Base-by-base conservation (phyloP, 23 red algal genomes). In the Gracilaria caudata region DNA sequence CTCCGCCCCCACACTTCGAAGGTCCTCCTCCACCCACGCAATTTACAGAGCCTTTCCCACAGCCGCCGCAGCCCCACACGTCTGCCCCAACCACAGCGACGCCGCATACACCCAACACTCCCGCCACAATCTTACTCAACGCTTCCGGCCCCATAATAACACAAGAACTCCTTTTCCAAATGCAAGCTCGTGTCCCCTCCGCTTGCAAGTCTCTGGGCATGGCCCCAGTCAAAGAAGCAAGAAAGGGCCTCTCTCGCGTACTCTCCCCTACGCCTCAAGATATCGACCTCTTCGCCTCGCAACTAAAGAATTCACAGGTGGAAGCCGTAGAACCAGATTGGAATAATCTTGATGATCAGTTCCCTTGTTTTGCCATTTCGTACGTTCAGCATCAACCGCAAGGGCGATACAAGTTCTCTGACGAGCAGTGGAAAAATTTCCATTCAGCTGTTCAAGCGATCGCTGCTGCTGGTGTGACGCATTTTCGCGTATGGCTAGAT, bases 321-420 rank as follows among this genome's bases (percentile, higher is more conserved):
- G 55, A 6, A 7, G 79, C 79, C 24, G 41, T 61, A 19, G 30
- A 61, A 38, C 12, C 65, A 20, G 65, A 64, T 41, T 13, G n/a
- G n/a, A 26, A 4, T 0, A 66, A 56, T 35, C 5, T 79, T 11
- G 8, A 82, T 8, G 26, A 82, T 8, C 51, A 30, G 7, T 35
- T 82, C 14, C 79, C 79, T 35, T 82, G 79, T 56, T 82, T 82
- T 56, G 54, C 79, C 2, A n/a, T 64, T 43, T 82, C 79, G 32
- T 82, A 82, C 30, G 79, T 82, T 13, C 54, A 82, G 39, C 26
- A 8, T 23, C 10, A 61, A 7, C 25, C 30, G 0, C 6, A 24
- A 3, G 79, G 79, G 26, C 25, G 79, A 9, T 82, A 66, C 56
- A 82, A 82, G 25, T 82, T 82, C 38, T 82, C 79, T 33, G 5